Percentiles rank a stretch among this genome's conserved stretches.
Conservation (phyloP, 306 rosid species). For the Lotus japonicus region DNA sequence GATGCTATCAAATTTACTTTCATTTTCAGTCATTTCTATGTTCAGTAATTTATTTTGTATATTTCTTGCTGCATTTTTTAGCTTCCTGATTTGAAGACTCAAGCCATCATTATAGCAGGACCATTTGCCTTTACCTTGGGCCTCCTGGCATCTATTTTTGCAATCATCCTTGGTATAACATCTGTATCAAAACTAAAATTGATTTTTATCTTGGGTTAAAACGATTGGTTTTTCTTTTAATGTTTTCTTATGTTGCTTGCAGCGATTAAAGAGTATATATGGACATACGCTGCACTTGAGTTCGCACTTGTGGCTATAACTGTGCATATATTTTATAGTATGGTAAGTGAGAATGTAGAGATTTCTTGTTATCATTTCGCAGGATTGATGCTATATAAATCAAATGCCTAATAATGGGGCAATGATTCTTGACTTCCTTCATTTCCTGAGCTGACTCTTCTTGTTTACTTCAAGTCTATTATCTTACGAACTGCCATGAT, state of each 20-base stretch:
- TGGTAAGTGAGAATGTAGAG: slow-evolving; percentile 44
- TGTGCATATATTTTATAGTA: slow-evolving; percentile 63
- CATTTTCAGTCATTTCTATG: background rate
- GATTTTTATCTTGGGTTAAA: background rate
- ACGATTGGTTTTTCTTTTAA: background rate
- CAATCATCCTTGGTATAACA: slow-evolving; percentile 66
- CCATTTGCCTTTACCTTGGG: slow-evolving; percentile 90
- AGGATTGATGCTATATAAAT: slow-evolving; percentile 1
- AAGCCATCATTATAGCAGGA: slow-evolving; percentile 70
- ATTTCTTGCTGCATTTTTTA: slow-evolving; percentile 23
- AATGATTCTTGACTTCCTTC: too few relatives aligned
- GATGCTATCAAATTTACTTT: background rate
- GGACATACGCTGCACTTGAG: slow-evolving; percentile 98
- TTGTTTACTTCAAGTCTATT: too few relatives aligned
- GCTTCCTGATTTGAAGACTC: slow-evolving; percentile 82
- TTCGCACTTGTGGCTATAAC: slow-evolving; percentile 81
- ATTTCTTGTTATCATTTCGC: background rate
- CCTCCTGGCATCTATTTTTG: slow-evolving; percentile 69
- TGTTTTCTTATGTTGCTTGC: slow-evolving; percentile 25
- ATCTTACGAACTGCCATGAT: too few relatives aligned
- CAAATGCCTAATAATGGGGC: background rate
- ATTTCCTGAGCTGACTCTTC: too few relatives aligned
- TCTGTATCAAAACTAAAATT: slow-evolving; percentile 3
- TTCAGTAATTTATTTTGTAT: background rate
- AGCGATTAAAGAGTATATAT: slow-evolving; percentile 91